Base-by-base conservation (phyloP, 352 stramenopile species). In the Globisporangium paddicum region DNA sequence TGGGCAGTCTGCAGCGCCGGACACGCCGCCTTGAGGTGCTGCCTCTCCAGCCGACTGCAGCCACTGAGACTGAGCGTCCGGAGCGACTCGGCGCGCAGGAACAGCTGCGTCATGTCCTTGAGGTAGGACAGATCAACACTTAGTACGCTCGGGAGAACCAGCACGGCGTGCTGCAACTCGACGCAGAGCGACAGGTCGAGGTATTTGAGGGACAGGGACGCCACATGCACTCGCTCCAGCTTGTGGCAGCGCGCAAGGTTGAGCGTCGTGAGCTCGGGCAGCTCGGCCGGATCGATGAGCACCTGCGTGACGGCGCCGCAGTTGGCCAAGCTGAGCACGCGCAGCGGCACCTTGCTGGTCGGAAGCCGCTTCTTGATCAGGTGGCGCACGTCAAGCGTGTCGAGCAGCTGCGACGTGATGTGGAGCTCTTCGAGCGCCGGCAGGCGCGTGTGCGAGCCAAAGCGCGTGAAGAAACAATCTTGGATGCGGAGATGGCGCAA, bases 291-390 rank as follows among this genome's bases (percentile, higher is more conserved):
- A 32, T 90, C 72, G 25, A 92, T 64, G 10, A 86, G 40, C 10
- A 92, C 40, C 25, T 89, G 72, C 46, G 89, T 72, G 3, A 92
- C 50, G n/a, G 74, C 68, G 14, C 69, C 73, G 26, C 77, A 92
- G 6, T 75, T 63, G 8, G 68, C 62, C 5, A 92, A 58, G 50
- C 66, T 60, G 30, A 92, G 49, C 0, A 37, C 25, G 26, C 68
- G 23, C 13, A 92, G 60, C 14, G 30, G 54, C 4, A 67, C 73
- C 8, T 16, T 16, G n/a, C 42, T 58, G 8, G 19, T n/a, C 5
- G 23, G 13, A 0, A 89, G 70, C 28, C 67, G 42, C 5, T 66
- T 41, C 44, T 86, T 83, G 60, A 88, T 65, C 23, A 92, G 54
- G 35, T 71, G 55, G 9, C 69, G 65, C 10, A 59, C 66, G 18